Percentiles rank a stretch among this genome's conserved stretches.
Evolutionary conservation across 2,329 filamentous ascomycete species (phyloP).

Genomic region (Xylariales sp.): DNA sequence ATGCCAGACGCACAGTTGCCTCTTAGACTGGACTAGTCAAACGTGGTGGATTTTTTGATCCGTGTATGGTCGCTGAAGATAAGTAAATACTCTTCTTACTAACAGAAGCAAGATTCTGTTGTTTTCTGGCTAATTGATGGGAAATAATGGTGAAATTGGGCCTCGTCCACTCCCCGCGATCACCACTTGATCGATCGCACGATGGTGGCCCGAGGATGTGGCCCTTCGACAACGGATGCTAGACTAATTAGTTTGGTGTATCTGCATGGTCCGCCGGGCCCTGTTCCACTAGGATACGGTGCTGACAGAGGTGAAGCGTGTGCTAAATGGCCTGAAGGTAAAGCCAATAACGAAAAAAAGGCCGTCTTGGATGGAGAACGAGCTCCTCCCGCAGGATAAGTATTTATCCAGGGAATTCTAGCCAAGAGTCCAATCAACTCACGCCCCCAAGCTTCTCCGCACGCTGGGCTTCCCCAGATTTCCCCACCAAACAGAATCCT

Average conservation of each 20-base stretch:
- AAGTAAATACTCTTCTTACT: neutral
- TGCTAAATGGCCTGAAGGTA: neutral
- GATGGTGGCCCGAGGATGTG: slow-evolving; percentile 6
- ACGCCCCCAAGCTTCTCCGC: slow-evolving; percentile 16
- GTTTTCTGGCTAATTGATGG: neutral
- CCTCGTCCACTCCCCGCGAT: neutral
- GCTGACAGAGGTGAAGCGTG: slow-evolving; percentile 3
- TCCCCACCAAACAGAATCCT: slow-evolving; percentile 25
- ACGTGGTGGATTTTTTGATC: neutral
- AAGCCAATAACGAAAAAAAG: slow-evolving; percentile 3
- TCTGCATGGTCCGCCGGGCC: neutral
- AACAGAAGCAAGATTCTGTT: neutral
- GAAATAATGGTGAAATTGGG: neutral
- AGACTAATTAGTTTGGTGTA: slow-evolving; percentile 4
- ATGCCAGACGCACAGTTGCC: neutral
- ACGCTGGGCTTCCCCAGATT: slow-evolving; percentile 34
- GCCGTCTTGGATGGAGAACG: neutral
- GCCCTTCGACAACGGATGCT: neutral
- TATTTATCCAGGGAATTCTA: slow-evolving; percentile 24
- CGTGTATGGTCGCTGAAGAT: neutral
- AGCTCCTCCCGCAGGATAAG: slow-evolving; percentile 24
- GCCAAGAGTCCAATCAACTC: slow-evolving; percentile 1
- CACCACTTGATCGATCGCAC: neutral
- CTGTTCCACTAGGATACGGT: slow-evolving; percentile 2
- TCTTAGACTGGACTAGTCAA: neutral